Conservation (phyloP, 2,329 filamentous ascomycete species). For the Cladosporium sp. region DNA sequence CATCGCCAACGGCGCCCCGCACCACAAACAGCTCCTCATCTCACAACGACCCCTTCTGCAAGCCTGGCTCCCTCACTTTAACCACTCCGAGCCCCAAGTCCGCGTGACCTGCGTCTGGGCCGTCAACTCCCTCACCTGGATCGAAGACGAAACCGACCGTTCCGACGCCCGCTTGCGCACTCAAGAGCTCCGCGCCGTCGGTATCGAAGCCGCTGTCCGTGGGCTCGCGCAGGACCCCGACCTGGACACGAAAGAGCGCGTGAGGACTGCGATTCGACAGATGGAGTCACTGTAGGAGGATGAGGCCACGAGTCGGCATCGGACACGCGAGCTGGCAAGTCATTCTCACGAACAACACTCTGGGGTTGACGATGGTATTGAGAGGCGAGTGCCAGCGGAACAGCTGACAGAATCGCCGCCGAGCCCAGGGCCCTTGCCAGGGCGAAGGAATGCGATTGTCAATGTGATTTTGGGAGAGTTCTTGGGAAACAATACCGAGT, state of each 20-base stretch:
- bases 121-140: conserved; percentile 80
- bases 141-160: conserved; percentile 70
- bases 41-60: conserved; percentile 74
- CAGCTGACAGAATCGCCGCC: neutral
- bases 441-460: neutral
- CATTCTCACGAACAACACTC: neutral
- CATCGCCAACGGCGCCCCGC: conserved; percentile 77
- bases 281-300: conserved; percentile 44
- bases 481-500: neutral
- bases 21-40: conserved; percentile 75
- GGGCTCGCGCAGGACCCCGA: conserved; percentile 60
- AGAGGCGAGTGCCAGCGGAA: neutral
- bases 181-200: conserved; percentile 65
- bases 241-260: conserved; percentile 79
- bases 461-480: neutral
- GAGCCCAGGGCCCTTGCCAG: too few species aligned
- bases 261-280: conserved; percentile 75
- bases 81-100: conserved; percentile 70
- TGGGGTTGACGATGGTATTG: neutral
- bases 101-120: conserved; percentile 79
- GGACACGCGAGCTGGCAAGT: neutral
- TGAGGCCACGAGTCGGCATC: neutral
- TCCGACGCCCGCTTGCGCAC: conserved; percentile 66
- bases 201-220: conserved; percentile 40
- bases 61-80: conserved; percentile 71